A percentile compares a stretch with the other conserved stretches of the same genome.
Conservation (phyloP, 2,329 filamentous ascomycete genomes). For the Cercospora sojina region DNA sequence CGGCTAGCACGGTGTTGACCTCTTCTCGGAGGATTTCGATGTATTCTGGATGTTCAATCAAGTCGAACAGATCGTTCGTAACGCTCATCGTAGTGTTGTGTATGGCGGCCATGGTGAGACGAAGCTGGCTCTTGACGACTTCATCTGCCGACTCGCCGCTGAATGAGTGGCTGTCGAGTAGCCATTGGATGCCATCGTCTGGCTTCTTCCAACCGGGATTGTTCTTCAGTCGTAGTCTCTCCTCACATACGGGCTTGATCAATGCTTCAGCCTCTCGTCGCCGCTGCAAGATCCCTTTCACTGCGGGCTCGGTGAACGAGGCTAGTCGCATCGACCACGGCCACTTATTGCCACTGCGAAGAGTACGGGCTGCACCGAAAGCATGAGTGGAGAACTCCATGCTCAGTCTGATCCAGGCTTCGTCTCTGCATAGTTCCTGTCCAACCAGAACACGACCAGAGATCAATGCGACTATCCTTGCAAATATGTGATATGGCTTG, state of each 20-base stretch:
- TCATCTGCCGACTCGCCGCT: conserved; percentile 15
- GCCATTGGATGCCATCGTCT: conserved; percentile 21
- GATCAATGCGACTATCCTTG: conserved; percentile 17
- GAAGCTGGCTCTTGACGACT: conserved; percentile 15
- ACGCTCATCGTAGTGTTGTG: conserved; percentile 22
- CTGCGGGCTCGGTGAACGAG: conserved; percentile 14
- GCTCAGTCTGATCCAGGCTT: conserved; percentile 17
- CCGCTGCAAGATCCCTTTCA: conserved; percentile 13
- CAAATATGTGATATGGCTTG: conserved; percentile 17
- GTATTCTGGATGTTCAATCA: conserved; percentile 16
- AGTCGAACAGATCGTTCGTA: conserved; percentile 19
- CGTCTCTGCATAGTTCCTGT: conserved; percentile 14
- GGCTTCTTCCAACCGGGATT: conserved; percentile 12
- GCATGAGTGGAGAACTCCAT: conserved; percentile 19
- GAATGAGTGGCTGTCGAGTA: conserved; percentile 14
- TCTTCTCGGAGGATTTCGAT: conserved; percentile 15
- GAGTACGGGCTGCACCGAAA: conserved; percentile 16
- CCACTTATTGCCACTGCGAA: conserved; percentile 16
- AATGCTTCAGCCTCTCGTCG: conserved; percentile 15
- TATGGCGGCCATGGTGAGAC: conserved; percentile 22
- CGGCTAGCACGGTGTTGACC: conserved; percentile 6
- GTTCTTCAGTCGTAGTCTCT: conserved; percentile 1
- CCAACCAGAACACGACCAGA: conserved; percentile 21
- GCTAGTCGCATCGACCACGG: conserved; percentile 19
- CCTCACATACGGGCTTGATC: conserved; percentile 16